Base-by-base conservation (phyloP, 2,329 filamentous ascomycete species). In the Teratosphaeria viscida region DNA sequence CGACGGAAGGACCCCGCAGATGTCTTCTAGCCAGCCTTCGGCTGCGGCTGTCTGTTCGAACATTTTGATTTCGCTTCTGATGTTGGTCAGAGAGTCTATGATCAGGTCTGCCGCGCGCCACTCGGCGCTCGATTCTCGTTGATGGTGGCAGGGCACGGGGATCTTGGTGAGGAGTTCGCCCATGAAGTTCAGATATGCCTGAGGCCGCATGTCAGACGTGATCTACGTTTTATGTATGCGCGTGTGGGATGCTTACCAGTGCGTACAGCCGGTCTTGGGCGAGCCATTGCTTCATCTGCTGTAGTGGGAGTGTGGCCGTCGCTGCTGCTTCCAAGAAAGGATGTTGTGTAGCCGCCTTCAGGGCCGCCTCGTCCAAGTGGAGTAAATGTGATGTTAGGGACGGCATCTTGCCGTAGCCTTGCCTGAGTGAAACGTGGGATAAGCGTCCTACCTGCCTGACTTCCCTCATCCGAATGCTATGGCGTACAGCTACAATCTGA, bases 211-310 rank as follows among this genome's bases (percentile, higher is more conserved):
- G 37, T 39, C 37, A 39, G 37, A 14, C 37, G 11, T 39, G 37
- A 14, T 39, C 12, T 39, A 39, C 37, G 12, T 39, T 16, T 5
- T 39, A 16, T 14, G 12, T 5, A 39, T 39, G 11, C 16, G 7
- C 8, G 11, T 12, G 5, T 5, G 11, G 37, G 5, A 39, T 39
- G 12, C 37, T 39, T n/a, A 39, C 37, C 37, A 88, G 82, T 54
- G 86, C 83, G 75, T 89, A 89, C 55, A 90, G 80, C 6, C 85
- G 79, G 71, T 90, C 87, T 72, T 89, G 87, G 16, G 84, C 82
- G 52, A 90, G 82, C 87, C 87, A 90, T 71, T 79, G 77, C 29
- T 81, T 81, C 8, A 90, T 76, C 1, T 77, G 72, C 0, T 75
- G 66, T 54, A 82, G 81, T n/a, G 81, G 74, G n/a, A 88, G 75